phyloP scores from a whole-genome alignment of 495 filamentous ascomycete genomes.

The Penicillium herquei region DNA sequence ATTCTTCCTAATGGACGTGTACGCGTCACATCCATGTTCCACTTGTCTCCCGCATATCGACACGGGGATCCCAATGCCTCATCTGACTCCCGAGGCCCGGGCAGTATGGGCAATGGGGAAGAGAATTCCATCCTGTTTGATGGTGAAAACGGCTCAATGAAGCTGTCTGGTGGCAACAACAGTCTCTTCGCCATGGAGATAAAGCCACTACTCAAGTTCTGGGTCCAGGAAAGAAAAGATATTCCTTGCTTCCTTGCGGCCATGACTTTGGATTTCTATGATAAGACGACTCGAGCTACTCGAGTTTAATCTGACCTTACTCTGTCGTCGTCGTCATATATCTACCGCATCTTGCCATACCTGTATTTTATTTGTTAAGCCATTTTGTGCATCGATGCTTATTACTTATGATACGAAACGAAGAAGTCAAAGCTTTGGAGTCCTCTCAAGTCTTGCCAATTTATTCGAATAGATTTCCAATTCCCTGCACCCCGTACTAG shows the following conservation, averaged over 20 bases:
- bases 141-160: conserved; percentile 95
- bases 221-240: conserved; percentile 86
- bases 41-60: conserved; percentile 53
- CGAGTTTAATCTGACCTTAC: conserved; percentile 30
- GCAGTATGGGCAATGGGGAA: conserved; percentile 58
- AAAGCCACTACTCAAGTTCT: conserved; percentile 79
- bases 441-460: no score
- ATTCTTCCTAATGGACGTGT: conserved; percentile 94
- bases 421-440: no score
- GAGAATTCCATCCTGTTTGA: conserved; percentile 92
- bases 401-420: no score
- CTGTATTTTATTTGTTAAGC: no score
- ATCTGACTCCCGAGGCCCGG: conserved; percentile 40
- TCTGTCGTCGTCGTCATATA: no score
- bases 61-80: conserved; percentile 56
- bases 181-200: conserved; percentile 84
- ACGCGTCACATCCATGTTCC: conserved; percentile 76
- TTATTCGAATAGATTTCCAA: no score
- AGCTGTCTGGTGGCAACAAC: conserved; percentile 85
- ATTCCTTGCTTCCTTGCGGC: conserved; percentile 92
- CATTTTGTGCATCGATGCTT: no score
- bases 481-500: no score
- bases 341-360: no score
- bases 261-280: conserved; percentile 86
- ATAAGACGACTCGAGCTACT: conserved; percentile 65